Evolutionary conservation across 2,329 filamentous ascomycete species (phyloP), one percentile per base, ranked within the genome.

Genomic region (Penicillium occitanis): DNA sequence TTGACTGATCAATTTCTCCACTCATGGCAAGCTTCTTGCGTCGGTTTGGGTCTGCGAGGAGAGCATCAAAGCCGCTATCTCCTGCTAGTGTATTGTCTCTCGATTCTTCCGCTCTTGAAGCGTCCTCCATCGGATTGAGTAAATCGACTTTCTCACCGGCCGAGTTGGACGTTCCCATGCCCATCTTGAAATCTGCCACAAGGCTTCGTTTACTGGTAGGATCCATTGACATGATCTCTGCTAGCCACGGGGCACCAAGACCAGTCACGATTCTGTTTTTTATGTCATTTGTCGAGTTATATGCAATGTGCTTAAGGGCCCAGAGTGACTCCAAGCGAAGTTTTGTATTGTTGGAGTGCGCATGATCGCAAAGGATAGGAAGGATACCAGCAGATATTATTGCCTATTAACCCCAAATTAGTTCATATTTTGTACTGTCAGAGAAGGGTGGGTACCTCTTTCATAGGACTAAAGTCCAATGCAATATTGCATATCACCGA

Each of bases 291-390:
- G 86, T 85, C 5, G 91, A 87, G 25, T 88, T 88, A 69, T 91
- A 86, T 2, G 96, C 90, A 60, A 97, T 85, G 78, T 98, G 92
- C 75, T 98, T 98, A 66, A 99, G 81, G 5, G 93, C 92, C 94
- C 95, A 99, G 1, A 99, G 80, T 25, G 93, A 93, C 72, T 95
- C 93, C 30, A 96, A 84, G 28, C 92, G 88, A 63, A 98, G 82
- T 57, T 89, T 87, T n/a, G 90, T 86, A 73, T 94, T 91, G 57
- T 86, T 84, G 0, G 91, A 95, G 75, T 91, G 91, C 1, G 93
- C 92, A 75, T 97, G 91, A 70, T 91, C 87, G 73, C 93, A 96
- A 1, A 98, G 82, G 0, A 90, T 86, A 68, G 87, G 88, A 70
- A 97, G 84, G 1, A 95, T 87, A 6, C 91, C 91, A 5, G 86